phyloP scores from a whole-genome alignment of 495 filamentous ascomycete species.

The Letharia lupina region DNA sequence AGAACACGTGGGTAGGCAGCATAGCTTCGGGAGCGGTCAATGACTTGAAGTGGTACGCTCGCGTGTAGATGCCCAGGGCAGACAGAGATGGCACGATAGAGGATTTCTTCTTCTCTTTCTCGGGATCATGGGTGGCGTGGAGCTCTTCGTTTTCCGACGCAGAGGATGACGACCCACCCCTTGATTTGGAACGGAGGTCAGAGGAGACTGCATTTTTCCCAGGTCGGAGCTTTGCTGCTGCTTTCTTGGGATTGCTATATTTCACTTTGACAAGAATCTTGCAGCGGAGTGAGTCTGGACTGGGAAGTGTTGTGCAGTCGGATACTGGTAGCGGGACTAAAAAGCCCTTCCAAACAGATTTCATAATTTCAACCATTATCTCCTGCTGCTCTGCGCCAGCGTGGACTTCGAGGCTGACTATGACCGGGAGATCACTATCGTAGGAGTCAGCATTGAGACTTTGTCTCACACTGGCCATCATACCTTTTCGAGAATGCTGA shows the following conservation, averaged over 20 bases:
- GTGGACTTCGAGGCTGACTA: slow-evolving; percentile 87
- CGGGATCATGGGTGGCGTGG: slow-evolving; percentile 1
- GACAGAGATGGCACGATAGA: slow-evolving; percentile 72
- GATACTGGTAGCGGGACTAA: slow-evolving; percentile 54
- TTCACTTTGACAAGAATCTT: slow-evolving; percentile 93
- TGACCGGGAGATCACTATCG: slow-evolving; percentile 63
- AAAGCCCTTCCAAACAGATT: slow-evolving; percentile 60
- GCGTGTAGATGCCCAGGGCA: slow-evolving; percentile 71
- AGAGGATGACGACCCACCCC: slow-evolving; percentile 12
- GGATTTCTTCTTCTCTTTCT: slow-evolving; percentile 36
- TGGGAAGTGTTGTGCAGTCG: slow-evolving; percentile 48
- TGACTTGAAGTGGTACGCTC: slow-evolving; percentile 67
- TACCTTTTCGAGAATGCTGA: slow-evolving; percentile 59
- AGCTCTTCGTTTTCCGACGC: slow-evolving; percentile 23
- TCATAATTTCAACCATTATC: slow-evolving; percentile 84
- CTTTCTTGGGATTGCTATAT: slow-evolving; percentile 45
- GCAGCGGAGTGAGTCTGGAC: slow-evolving; percentile 53
- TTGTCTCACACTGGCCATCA: neutral
- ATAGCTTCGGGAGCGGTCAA: slow-evolving; percentile 56
- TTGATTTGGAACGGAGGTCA: slow-evolving; percentile 2
- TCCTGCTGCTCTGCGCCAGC: slow-evolving; percentile 69
- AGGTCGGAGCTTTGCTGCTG: slow-evolving; percentile 23
- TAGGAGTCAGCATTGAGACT: slow-evolving; percentile 18
- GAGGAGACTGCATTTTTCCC: neutral
- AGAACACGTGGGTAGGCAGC: slow-evolving; percentile 79